A percentile compares a stretch with the other conserved stretches of the same genome.
Evolutionary conservation across 2,329 filamentous ascomycete genomes (phyloP).

Genomic region (Penicillium sp.): DNA sequence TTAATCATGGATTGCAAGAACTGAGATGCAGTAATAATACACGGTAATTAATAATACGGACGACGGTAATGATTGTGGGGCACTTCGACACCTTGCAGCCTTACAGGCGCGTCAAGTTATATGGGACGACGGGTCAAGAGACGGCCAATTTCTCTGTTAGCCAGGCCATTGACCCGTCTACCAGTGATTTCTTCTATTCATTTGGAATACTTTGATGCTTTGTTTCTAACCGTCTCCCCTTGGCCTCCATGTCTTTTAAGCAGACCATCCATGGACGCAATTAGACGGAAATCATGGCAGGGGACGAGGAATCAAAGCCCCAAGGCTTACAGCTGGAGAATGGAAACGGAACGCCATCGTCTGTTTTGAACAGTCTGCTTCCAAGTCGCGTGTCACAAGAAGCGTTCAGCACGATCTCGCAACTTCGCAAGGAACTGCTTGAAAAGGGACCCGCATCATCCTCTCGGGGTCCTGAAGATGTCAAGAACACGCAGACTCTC

Average conservation of each 20-base stretch:
- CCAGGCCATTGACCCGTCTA: not conserved
- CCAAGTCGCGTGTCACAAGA: slow-evolving; percentile 73
- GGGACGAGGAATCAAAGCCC: slow-evolving; percentile 19
- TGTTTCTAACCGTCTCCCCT: too few species aligned
- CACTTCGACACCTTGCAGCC: slow-evolving; percentile 5
- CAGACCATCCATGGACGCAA: slow-evolving; percentile 10
- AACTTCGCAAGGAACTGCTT: slow-evolving; percentile 64
- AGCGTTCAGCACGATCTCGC: slow-evolving; percentile 66
- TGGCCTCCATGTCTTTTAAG: not conserved
- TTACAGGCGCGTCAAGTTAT: not conserved
- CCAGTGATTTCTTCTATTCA: not conserved
- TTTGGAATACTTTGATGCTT: not conserved
- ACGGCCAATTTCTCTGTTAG: not conserved
- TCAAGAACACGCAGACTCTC: slow-evolving; percentile 77
- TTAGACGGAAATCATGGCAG: slow-evolving; percentile 21
- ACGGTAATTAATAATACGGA: not conserved
- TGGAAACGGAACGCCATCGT: slow-evolving; percentile 50
- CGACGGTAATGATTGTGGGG: not conserved
- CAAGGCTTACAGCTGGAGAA: slow-evolving; percentile 16
- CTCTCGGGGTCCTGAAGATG: slow-evolving; percentile 57
- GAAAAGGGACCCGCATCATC: slow-evolving; percentile 40
- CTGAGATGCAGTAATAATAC: not conserved
- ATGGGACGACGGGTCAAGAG: not conserved
- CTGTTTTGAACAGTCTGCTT: slow-evolving; percentile 82
- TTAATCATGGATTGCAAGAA: not conserved